These are phyloP conservation scores for Salix brachista DNA, from an alignment of 345 rosid genomes.

Conservation along the genomic window DNA sequence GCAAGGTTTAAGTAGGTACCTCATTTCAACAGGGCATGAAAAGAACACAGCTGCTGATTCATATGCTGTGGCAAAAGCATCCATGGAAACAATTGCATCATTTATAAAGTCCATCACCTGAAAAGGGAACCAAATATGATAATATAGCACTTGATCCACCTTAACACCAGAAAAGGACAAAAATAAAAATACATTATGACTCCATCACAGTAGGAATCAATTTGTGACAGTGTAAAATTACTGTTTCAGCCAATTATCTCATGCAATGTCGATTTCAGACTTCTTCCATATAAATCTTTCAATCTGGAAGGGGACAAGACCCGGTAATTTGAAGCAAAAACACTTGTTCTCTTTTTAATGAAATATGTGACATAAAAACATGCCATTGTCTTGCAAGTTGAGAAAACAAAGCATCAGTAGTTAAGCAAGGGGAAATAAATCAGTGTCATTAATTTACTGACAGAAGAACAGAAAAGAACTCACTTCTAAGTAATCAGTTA, in stretches of 20 bases:
- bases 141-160: background rate
- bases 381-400: background rate
- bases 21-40: slow-evolving; percentile 63
- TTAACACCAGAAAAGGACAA: background rate
- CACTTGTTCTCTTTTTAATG: background rate
- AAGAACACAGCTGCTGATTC: slow-evolving; percentile 64
- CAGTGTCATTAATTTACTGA: background rate
- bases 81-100: slow-evolving; percentile 89
- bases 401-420: background rate
- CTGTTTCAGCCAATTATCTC: background rate
- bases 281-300: background rate
- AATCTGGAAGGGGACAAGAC: background rate
- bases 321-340: background rate
- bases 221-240: background rate
- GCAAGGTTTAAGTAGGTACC: slow-evolving; percentile 40
- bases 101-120: slow-evolving; percentile 98
- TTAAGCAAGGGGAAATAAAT: background rate
- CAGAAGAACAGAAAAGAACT: slow-evolving; percentile 8
- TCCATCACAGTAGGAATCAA: background rate
- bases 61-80: slow-evolving; percentile 65
- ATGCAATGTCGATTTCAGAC: background rate
- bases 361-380: background rate
- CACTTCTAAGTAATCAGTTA: slow-evolving; percentile 74
- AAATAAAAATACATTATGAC: background rate
- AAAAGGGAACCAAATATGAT: background rate